Evolutionary conservation across 2,329 filamentous ascomycete species (phyloP), one percentile per base, ranked within the genome.

Genomic region (Verticillium zaregamsianum): DNA sequence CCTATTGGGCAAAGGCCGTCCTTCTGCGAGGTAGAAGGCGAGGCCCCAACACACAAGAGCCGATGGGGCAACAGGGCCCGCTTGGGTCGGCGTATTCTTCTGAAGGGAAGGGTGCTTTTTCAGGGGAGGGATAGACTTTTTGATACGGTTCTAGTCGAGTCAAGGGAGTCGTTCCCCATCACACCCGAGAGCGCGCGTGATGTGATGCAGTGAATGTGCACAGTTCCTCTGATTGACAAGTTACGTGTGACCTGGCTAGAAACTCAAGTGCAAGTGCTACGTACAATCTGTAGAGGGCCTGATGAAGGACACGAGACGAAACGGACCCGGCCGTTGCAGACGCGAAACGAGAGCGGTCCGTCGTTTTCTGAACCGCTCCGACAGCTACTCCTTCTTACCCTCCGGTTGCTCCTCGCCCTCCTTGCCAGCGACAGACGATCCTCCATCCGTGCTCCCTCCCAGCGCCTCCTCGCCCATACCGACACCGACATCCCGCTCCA

Each of bases 401-500:
- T 14, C 20, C 37, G 23, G 23, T 52, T 31, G 17, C 23, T 20
- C 28, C 56, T 52, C 15, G 14, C 28, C 14, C 25, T 58, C 54
- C 20, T 35, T 25, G n/a, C 45, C 23, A 31, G 15, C 62, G 35
- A 58, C 59, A 23, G 61, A 45, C 28, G 59, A 62, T 20, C 57
- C 64, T 20, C 57, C 64, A 15, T 59, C 40, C 23, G 59, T 5
- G 20, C 59, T 57, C 15, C 11, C 40, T 25, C 37, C 49, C 32
- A 15, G 55, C 17, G 39, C 58, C 33, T 33, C 54, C 55, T 57
- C 23, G 15, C 57, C 64, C 59, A 59, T 23, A 8, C 45, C n/a
- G 9, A 49, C 45, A n/a, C 45, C n/a, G n/a, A 12, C 60, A 20
- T 63, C 62, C 17, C 45, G 40, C 60, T 66, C 63, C 57, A 63